These are phyloP conservation scores for Niveomyces coronatus DNA, from an alignment of 2,329 filamentous ascomycete genomes.

Conservation along the genomic window DNA sequence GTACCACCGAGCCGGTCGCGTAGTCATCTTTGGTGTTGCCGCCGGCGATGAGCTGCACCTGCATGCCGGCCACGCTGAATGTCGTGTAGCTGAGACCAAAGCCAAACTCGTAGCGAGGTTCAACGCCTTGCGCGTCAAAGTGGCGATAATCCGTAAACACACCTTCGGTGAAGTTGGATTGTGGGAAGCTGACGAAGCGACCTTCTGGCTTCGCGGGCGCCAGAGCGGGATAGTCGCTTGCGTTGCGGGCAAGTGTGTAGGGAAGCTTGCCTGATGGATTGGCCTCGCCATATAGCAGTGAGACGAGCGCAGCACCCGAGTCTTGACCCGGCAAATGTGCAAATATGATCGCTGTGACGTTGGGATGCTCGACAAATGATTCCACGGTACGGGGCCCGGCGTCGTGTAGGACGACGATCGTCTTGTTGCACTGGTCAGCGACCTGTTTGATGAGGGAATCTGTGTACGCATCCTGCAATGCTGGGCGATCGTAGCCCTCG, in stretches of 20 bases:
- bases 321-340: constrained; percentile 57
- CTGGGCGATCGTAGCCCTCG: constrained; percentile 57
- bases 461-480: constrained; percentile 55
- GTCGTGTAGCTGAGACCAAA: constrained; percentile 47
- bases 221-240: constrained; percentile 43
- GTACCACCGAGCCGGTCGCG: constrained; percentile 27
- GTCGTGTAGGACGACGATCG: constrained; percentile 55
- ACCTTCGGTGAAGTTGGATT: constrained; percentile 42
- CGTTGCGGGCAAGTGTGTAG: constrained; percentile 49
- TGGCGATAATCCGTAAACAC: constrained; percentile 44
- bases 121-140: constrained; percentile 38
- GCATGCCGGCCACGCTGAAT: constrained; percentile 37
- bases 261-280: constrained; percentile 49
- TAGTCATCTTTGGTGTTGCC: constrained; percentile 21
- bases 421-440: constrained; percentile 48
- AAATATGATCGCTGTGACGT: constrained; percentile 54
- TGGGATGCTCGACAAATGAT: constrained; percentile 49
- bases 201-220: constrained; percentile 35
- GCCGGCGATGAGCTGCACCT: constrained; percentile 20
- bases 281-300: constrained; percentile 46
- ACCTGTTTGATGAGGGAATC: constrained; percentile 48
- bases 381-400: constrained; percentile 52
- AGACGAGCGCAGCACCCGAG: constrained; percentile 43
- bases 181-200: constrained; percentile 39
- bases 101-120: constrained; percentile 44